Evolutionary conservation across 2,329 filamentous ascomycete genomes (phyloP).

Genomic region (Plectosphaerella cucumerina): DNA sequence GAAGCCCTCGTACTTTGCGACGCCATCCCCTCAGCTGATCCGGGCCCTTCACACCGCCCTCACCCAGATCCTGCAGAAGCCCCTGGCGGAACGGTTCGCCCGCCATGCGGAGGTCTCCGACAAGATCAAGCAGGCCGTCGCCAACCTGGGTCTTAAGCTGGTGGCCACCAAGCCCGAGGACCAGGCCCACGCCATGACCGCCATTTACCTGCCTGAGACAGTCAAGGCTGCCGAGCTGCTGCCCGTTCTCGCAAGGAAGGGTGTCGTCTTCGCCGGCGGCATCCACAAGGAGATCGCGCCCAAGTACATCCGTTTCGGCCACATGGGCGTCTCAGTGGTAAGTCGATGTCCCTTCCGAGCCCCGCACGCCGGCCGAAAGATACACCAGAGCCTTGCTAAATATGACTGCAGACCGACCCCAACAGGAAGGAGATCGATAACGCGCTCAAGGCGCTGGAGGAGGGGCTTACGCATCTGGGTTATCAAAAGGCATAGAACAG

Average conservation of each 20-base stretch:
- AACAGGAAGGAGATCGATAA: conserved; percentile 77
- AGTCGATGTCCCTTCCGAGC: conserved; percentile 26
- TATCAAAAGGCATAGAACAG: conserved; percentile 43
- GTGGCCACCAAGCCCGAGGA: conserved; percentile 81
- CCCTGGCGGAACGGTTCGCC: conserved; percentile 78
- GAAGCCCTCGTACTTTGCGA: conserved; percentile 97
- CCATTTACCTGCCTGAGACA: conserved; percentile 87
- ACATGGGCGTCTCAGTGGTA: conserved; percentile 92
- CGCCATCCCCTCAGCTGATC: conserved; percentile 88
- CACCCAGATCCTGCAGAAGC: conserved; percentile 76
- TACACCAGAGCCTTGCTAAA: too few species aligned
- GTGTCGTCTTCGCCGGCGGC: conserved; percentile 90
- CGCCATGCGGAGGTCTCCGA: conserved; percentile 75
- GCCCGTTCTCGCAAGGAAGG: conserved; percentile 78
- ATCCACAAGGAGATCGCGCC: conserved; percentile 93
- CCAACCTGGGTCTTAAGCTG: conserved; percentile 80
- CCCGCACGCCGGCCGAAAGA: too few species aligned
- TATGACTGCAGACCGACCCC: conserved; percentile 58
- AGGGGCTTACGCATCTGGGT: conserved; percentile 70
- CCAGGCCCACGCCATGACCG: conserved; percentile 97
- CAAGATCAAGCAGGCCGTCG: conserved; percentile 79
- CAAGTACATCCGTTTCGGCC: conserved; percentile 92
- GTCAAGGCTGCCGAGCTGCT: conserved; percentile 78
- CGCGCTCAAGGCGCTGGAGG: conserved; percentile 73
- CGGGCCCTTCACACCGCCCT: conserved; percentile 89